A percentile compares a stretch with the other conserved stretches of the same genome.
These are phyloP conservation scores for Gossypium anomalum DNA, from an alignment of 345 rosid genomes.

Conservation along the genomic window DNA sequence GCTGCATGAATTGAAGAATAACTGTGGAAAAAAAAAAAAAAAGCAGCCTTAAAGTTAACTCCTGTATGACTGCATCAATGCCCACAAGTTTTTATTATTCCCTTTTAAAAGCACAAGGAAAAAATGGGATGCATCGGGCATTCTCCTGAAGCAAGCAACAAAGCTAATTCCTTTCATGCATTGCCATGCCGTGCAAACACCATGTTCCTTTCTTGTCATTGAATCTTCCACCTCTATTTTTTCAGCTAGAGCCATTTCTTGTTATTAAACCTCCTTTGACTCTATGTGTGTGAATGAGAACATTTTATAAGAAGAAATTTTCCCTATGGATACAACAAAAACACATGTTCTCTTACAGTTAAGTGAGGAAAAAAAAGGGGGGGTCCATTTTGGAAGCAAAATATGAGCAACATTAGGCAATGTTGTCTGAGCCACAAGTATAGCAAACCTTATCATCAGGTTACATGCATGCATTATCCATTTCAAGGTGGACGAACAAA, in stretches of 20 bases:
- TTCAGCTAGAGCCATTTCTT: not conserved
- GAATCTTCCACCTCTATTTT: constrained; percentile 9
- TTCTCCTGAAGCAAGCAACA: constrained; percentile 11
- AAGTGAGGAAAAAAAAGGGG: no score
- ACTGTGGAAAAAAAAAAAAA: constrained; percentile 31
- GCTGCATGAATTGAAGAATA: constrained; percentile 36
- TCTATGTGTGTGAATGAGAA: no score
- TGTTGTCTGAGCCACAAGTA: not conserved
- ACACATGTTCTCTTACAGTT: not conserved
- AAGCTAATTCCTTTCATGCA: constrained; percentile 15
- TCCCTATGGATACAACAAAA: not conserved
- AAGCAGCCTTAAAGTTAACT: constrained; percentile 36
- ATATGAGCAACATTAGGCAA: not conserved
- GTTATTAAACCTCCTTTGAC: not conserved
- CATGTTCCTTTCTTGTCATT: constrained; percentile 22
- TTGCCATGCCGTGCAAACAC: not conserved
- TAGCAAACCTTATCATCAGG: not conserved
- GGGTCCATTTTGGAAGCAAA: no score
- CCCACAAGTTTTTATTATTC: constrained; percentile 34
- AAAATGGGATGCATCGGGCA: not conserved
- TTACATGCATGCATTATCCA: not conserved
- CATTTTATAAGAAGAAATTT: not conserved
- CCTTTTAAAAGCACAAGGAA: constrained; percentile 12
- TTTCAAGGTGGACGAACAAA: not conserved
- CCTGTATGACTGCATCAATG: constrained; percentile 44